A percentile compares a stretch with the other conserved stretches of the same genome.
Conservation (phyloP, 2,329 filamentous ascomycete species). For the Westerdykella ornata region DNA sequence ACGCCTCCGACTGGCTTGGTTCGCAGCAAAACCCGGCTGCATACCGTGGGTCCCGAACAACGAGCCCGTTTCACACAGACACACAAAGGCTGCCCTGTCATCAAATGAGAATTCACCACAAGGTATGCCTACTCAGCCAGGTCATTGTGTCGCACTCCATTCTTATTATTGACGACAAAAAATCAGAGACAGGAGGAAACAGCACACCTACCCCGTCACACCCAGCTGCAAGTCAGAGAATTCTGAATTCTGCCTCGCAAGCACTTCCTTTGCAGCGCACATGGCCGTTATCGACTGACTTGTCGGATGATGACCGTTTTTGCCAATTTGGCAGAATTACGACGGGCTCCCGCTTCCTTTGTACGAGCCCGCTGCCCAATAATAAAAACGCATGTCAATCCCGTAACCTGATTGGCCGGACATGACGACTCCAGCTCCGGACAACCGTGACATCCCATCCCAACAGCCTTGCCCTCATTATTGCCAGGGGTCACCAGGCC, state of each 20-base stretch:
- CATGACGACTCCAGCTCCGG: background rate
- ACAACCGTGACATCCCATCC: background rate
- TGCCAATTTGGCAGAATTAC: background rate
- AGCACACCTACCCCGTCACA: background rate
- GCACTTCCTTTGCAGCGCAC: background rate
- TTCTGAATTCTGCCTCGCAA: background rate
- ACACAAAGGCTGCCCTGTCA: too few species aligned
- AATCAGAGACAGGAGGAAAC: too few species aligned
- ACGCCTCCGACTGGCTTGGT: too few species aligned
- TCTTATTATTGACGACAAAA: too few species aligned
- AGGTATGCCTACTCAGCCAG: background rate
- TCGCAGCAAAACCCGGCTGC: too few species aligned
- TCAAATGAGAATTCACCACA: too few species aligned
- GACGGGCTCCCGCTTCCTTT: background rate
- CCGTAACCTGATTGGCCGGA: background rate
- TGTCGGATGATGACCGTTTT: background rate
- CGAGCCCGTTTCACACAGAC: too few species aligned
- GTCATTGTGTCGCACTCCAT: background rate
- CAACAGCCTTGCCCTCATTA: background rate
- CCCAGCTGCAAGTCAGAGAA: too few species aligned
- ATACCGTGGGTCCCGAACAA: too few species aligned
- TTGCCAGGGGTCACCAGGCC: too few species aligned
- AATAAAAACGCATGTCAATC: background rate
- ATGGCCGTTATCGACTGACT: background rate
- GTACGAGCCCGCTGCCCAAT: background rate